Evolutionary conservation across 2,329 filamentous ascomycete species (phyloP).

Genomic region (Penicillium sp.): DNA sequence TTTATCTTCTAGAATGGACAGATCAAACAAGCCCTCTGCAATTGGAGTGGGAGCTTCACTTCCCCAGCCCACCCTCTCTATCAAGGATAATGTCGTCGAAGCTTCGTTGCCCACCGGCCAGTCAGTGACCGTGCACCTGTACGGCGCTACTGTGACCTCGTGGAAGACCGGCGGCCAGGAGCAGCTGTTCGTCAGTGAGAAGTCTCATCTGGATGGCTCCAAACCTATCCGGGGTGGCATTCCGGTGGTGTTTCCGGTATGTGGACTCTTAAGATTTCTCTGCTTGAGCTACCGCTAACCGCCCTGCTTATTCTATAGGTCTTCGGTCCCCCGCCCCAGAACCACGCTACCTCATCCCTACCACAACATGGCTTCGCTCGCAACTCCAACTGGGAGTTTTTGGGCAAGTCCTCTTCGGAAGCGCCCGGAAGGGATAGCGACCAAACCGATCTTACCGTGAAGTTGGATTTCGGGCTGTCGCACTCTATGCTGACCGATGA

Average conservation of each 20-base stretch:
- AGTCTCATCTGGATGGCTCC: conserved; percentile 75
- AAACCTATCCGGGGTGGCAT: conserved; percentile 91
- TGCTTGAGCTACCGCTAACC: conserved; percentile 13
- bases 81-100: conserved; percentile 70
- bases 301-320: conserved; percentile 49
- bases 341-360: conserved; percentile 73
- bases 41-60: conserved; percentile 71
- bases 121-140: conserved; percentile 79
- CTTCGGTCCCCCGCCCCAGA: conserved; percentile 77
- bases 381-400: conserved; percentile 85
- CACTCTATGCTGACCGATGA: conserved; percentile 67
- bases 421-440: conserved; percentile 33
- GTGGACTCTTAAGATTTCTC: conserved; percentile 29
- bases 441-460: conserved; percentile 65
- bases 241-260: conserved; percentile 86
- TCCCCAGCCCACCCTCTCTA: conserved; percentile 73
- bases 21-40: conserved; percentile 76
- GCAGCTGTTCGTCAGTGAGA: conserved; percentile 81
- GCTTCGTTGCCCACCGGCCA: conserved; percentile 83
- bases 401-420: conserved; percentile 51
- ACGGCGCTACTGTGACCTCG: conserved; percentile 85
- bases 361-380: conserved; percentile 95
- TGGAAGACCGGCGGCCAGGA: conserved; percentile 83
- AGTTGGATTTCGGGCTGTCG: conserved; percentile 92
- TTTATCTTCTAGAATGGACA: conserved; percentile 57